Base-by-base conservation (phyloP, 371 early-diverging fungal genomes). In the Syncephalastrum racemosum region DNA sequence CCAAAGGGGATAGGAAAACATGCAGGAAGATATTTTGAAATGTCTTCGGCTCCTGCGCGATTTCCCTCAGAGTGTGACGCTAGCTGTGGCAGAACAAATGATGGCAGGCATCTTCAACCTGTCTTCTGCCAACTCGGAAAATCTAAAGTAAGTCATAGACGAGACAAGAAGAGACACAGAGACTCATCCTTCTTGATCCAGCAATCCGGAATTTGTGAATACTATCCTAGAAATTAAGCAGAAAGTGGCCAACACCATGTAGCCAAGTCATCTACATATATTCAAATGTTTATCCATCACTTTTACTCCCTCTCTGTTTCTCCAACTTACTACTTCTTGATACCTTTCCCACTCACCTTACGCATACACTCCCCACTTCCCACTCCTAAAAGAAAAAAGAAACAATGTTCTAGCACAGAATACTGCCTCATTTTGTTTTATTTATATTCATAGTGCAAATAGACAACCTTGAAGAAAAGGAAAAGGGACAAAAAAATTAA, bases 61-160 rank as follows among this genome's bases (percentile, higher is more conserved):
- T 45, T 74, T 91, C 52, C 88, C 90, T 5, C 77, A 77, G 5
- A 84, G 87, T 27, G 77, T 86, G 10, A 79, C 89, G 14, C 82
- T 82, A 41, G 75, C 80, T 36, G 85, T 91, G 15, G 88, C 83
- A 6, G 91, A 90, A 56, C 91, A 88, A 62, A 79, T 88, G 76
- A 89, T 88, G 87, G 88, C 92, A 2, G 94, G 91, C 40, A 77
- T 93, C 18, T 71, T 86, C 53, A 82, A 77, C 54, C 60, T 92
- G 18, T 77, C 77, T 12, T 66, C 67, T 55, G 77, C 73, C 4
- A 77, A 77, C 57, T 73, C 77, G 42, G 73, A 73, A 43, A 69
- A 77, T 25, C 61, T 71, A 59, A 73, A 73, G 77, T 77, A 73
- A 73, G 64, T 55, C 36, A 27, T 31, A 2, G 12, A 31, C 5